phyloP scores from a whole-genome alignment of 805 yeast species.

The Brettanomyces custersianus region DNA sequence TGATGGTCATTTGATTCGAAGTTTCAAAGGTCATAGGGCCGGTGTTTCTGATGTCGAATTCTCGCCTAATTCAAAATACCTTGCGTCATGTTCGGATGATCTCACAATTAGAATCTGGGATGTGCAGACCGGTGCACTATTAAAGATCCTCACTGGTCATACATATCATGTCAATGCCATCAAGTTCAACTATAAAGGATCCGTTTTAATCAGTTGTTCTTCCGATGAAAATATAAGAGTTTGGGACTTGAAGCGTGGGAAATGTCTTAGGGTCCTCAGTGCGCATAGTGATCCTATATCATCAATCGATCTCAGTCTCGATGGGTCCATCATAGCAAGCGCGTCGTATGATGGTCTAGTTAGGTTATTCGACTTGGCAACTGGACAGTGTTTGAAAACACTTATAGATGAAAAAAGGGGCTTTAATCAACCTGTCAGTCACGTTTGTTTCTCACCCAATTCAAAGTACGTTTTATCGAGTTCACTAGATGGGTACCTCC shows the following conservation, averaged over 20 bases:
- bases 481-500: slow-evolving; percentile 67
- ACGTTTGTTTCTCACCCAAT: slow-evolving; percentile 69
- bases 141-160: slow-evolving; percentile 59
- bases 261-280: slow-evolving; percentile 66
- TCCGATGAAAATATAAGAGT: slow-evolving; percentile 86
- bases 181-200: slow-evolving; percentile 64
- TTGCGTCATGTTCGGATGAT: slow-evolving; percentile 88
- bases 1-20: slow-evolving; percentile 24
- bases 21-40: slow-evolving; percentile 48
- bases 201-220: slow-evolving; percentile 70
- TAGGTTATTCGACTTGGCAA: slow-evolving; percentile 74
- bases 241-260: slow-evolving; percentile 77
- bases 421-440: slow-evolving; percentile 69
- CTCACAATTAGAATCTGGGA: slow-evolving; percentile 70
- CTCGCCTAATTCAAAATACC: slow-evolving; percentile 61
- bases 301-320: slow-evolving; percentile 63
- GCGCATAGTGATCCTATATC: slow-evolving; percentile 92
- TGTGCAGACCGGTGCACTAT: slow-evolving; percentile 38
- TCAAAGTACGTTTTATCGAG: slow-evolving; percentile 71
- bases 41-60: slow-evolving; percentile 74
- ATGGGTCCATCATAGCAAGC: slow-evolving; percentile 74
- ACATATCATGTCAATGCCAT: slow-evolving; percentile 77
- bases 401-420: slow-evolving; percentile 69
- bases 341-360: slow-evolving; percentile 90
- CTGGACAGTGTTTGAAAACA: slow-evolving; percentile 90